phyloP scores from a whole-genome alignment of 1,284 basidiomycete species.

The Trametes versicolor region DNA sequence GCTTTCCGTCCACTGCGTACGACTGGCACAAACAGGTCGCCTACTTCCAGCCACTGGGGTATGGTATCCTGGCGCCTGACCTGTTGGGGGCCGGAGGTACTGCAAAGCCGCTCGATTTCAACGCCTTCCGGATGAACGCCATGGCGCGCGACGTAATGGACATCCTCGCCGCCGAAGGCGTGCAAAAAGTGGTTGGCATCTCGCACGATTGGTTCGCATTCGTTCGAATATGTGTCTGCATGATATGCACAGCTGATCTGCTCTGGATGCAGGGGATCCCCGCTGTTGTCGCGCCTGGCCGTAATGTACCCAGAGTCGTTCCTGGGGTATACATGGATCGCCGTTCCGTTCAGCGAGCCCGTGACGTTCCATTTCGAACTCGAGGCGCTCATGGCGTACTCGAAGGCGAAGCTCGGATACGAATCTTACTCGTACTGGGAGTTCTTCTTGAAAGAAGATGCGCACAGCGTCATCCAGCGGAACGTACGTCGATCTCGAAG shows the following conservation, averaged over 20 bases:
- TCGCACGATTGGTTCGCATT: conserved; percentile 65
- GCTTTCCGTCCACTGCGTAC: conserved; percentile 55
- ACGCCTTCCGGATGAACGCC: conserved; percentile 47
- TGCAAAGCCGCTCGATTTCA: conserved; percentile 52
- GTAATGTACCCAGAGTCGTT: conserved; percentile 52
- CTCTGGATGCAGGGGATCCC: conserved; percentile 47
- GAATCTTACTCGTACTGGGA: conserved; percentile 50
- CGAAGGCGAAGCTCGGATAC: too few relatives aligned
- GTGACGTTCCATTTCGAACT: conserved; percentile 19
- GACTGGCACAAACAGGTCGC: conserved; percentile 57
- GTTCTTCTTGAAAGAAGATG: conserved; percentile 47
- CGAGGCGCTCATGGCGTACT: conserved; percentile 43
- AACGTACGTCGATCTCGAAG: conserved; percentile 20
- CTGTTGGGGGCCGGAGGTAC: conserved; percentile 62
- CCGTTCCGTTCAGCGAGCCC: conserved; percentile 51
- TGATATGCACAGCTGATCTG: conserved; percentile 24
- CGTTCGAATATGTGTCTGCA: too few relatives aligned
- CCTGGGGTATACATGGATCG: conserved; percentile 52
- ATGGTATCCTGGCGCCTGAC: conserved; percentile 58
- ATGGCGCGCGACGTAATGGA: conserved; percentile 55
- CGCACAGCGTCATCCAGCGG: conserved; percentile 45
- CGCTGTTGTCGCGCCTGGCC: conserved; percentile 48
- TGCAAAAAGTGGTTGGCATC: conserved; percentile 50
- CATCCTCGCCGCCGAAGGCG: conserved; percentile 52
- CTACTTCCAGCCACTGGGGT: conserved; percentile 53